Conservation (phyloP, 176 grass and related monocot species). For the Lolium perenne region DNA sequence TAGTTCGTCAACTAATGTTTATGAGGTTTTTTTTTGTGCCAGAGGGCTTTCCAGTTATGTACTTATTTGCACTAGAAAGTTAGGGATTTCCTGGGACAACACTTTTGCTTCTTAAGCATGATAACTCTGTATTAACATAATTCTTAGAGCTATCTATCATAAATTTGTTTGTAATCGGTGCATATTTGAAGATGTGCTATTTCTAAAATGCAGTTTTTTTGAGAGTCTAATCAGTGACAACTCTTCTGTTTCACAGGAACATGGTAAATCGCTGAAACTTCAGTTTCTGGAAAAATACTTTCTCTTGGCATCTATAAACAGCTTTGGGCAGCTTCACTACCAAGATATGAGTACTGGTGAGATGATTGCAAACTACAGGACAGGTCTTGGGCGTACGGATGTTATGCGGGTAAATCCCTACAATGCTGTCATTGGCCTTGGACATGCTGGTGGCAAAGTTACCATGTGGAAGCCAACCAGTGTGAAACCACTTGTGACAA, state of each 20-base stretch:
- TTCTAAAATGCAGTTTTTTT: not conserved
- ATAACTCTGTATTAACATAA: not conserved
- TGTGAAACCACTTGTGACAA: slow-evolving; percentile 71
- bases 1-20: not conserved
- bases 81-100: not conserved
- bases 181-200: not conserved
- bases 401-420: slow-evolving; percentile 81
- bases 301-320: slow-evolving; percentile 75
- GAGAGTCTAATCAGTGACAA: not conserved
- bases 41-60: not conserved
- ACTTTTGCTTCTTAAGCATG: not conserved
- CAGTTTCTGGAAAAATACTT: slow-evolving; percentile 89
- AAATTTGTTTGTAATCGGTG: not conserved
- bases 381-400: slow-evolving; percentile 61
- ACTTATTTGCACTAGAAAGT: not conserved
- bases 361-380: slow-evolving; percentile 73
- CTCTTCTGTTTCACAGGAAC: slow-evolving; percentile 55
- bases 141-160: not conserved
- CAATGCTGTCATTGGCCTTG: slow-evolving; percentile 84
- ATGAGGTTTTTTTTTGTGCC: no score
- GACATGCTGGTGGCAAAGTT: slow-evolving; percentile 73
- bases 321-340: slow-evolving; percentile 84
- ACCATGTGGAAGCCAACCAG: slow-evolving; percentile 96
- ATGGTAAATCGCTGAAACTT: slow-evolving; percentile 74
- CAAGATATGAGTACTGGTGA: slow-evolving; percentile 92